Base-by-base conservation (phyloP, 164 flowering plant genomes). In the Kalanchoe fedtschenkoi region DNA sequence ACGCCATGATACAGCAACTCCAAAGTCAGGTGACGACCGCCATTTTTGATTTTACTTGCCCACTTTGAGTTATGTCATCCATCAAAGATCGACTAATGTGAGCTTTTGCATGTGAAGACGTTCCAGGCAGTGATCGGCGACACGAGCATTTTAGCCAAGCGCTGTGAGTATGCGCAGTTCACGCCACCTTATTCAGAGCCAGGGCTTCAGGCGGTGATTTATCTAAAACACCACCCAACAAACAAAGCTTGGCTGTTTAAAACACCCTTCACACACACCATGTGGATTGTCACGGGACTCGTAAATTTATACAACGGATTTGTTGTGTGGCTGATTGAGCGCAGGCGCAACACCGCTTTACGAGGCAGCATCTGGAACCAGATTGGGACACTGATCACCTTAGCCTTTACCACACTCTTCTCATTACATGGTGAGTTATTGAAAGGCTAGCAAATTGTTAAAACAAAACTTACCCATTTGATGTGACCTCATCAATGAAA, bases 261-360 rank as follows among this genome's bases (percentile, higher is more conserved):
- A 7, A n/a, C 13, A 10, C 26, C 42, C 26, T 59, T 42, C 46
- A 2, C 46, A 42, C 3, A 3, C 80, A 75, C 56, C 63, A 24
- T 69, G 63, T 77, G 83, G 83, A 9, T 43, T 13, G 44, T 70
- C 0, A 77, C 65, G 0, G 62, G 24, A 1, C 58, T 41, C 34
- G 29, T 67, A 1, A 63, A 34, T 22, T 15, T 73, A 24, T 77
- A 64, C 62, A 73, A 55, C n/a, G 74, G 75, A 7, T 59, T 75
- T 17, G 75, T 74, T 0, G 62, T 79, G 0, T 79, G 80, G 81
- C 24, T 74, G 16, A 68, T 81, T 1, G 83, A 80, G 47, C 34
- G 66, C 1, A 55, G 63, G 0, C 56, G 64, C 64, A 16, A 24
- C 46, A 37, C 67, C 0, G 77, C 65, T 1, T 62, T 67, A 6